Conservation (phyloP, 257 asterid genomes). For the Nicotiana tomentosiformis region DNA sequence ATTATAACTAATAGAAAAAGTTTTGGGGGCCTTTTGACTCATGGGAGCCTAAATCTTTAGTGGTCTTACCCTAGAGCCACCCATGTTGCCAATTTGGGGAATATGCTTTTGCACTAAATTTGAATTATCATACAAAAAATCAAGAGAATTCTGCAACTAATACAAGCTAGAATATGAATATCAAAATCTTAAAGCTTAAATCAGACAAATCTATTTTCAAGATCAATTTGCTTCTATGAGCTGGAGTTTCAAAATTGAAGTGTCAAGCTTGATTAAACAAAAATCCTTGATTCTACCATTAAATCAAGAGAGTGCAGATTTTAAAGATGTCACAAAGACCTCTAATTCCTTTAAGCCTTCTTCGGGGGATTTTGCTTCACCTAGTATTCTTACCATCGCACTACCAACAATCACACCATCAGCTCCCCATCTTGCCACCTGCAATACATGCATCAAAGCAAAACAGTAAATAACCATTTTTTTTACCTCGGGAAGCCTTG, state of each 20-base stretch:
- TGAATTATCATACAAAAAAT: neutral
- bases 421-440: slow-evolving; percentile 92
- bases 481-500: neutral
- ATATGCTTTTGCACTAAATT: neutral
- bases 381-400: slow-evolving; percentile 74
- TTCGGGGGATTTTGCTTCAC: slow-evolving; percentile 73
- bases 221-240: neutral
- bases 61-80: no score
- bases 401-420: slow-evolving; percentile 94
- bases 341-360: slow-evolving; percentile 73
- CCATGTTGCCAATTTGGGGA: neutral
- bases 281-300: neutral
- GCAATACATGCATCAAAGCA: neutral
- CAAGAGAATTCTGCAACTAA: neutral
- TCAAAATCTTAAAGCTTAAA: neutral
- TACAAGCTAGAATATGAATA: neutral
- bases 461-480: neutral
- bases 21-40: no score
- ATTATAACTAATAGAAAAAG: no score
- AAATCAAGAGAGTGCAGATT: slow-evolving; percentile 49
- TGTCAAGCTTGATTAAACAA: neutral
- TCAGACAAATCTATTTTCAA: neutral
- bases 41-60: no score
- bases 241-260: neutral
- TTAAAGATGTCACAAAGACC: slow-evolving; percentile 56